A percentile compares a stretch with the other conserved stretches of the same genome.
phyloP scores from a whole-genome alignment of 306 rosid species.

The Crataegus laevigata region DNA sequence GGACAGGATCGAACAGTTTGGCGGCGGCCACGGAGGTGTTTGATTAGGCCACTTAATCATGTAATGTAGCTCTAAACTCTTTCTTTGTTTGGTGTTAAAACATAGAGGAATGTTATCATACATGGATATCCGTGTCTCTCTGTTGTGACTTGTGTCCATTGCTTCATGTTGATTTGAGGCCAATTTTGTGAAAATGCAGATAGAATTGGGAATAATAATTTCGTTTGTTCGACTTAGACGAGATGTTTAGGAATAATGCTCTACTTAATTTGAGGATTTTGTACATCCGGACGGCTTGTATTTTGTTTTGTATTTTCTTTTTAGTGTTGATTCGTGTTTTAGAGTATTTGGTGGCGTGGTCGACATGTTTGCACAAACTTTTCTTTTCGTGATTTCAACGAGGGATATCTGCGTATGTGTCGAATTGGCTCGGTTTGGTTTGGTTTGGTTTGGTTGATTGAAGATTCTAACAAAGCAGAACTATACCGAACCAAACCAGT shows the following conservation, averaged over 20 bases:
- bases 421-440: too few species aligned
- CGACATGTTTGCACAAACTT: neutral
- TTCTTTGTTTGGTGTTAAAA: neutral
- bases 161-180: neutral
- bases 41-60: slow-evolving; percentile 1
- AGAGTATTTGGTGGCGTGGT: neutral
- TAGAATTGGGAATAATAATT: neutral
- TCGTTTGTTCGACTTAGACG: neutral
- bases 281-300: neutral
- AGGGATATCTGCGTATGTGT: too few species aligned
- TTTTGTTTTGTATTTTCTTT: neutral
- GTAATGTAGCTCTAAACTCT: neutral
- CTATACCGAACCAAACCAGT: too few species aligned
- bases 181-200: slow-evolving; percentile 1
- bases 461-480: too few species aligned
- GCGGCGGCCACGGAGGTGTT: slow-evolving; percentile 6
- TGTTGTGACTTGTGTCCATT: neutral
- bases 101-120: neutral
- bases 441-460: too few species aligned
- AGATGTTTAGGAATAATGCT: neutral
- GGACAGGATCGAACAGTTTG: slow-evolving; percentile 39
- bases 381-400: neutral
- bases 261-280: neutral
- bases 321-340: neutral
- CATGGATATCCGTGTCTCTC: neutral